These are phyloP conservation scores for Smittium mucronatum DNA, from an alignment of 371 early-diverging fungal species.

Conservation along the genomic window DNA sequence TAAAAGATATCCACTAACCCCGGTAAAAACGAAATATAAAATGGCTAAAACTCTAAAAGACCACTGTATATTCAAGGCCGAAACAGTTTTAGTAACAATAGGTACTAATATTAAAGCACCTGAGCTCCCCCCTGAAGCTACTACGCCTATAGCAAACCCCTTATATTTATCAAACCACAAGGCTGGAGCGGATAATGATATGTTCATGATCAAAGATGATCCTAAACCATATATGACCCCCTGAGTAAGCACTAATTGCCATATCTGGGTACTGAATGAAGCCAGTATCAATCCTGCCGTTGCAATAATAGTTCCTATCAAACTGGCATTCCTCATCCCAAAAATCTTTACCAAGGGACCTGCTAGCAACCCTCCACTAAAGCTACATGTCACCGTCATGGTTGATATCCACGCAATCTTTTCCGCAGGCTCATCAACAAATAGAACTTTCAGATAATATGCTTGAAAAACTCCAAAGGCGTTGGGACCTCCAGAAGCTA, in stretches of 20 bases:
- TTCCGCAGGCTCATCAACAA: conserved; percentile 13
- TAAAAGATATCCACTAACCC: conserved; percentile 14
- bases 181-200: conserved; percentile 37
- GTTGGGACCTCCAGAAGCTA: not conserved
- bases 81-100: conserved; percentile 38
- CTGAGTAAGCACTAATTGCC: conserved; percentile 33
- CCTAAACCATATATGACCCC: conserved; percentile 33
- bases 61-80: conserved; percentile 43
- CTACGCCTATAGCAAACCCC: conserved; percentile 59
- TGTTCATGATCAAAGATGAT: conserved; percentile 32
- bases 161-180: conserved; percentile 57
- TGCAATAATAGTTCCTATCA: conserved; percentile 16
- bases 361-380: conserved; percentile 25
- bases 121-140: conserved; percentile 53
- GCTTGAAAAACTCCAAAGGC: conserved; percentile 26
- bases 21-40: conserved; percentile 5
- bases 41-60: conserved; percentile 39
- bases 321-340: conserved; percentile 19
- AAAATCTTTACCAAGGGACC: conserved; percentile 20
- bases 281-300: conserved; percentile 25
- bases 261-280: conserved; percentile 28
- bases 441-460: conserved; percentile 27
- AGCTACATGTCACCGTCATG: conserved; percentile 19
- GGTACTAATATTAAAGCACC: conserved; percentile 54
- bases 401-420: conserved; percentile 32